Conservation (phyloP, 164 flowering plant species). For the Sedum album region DNA sequence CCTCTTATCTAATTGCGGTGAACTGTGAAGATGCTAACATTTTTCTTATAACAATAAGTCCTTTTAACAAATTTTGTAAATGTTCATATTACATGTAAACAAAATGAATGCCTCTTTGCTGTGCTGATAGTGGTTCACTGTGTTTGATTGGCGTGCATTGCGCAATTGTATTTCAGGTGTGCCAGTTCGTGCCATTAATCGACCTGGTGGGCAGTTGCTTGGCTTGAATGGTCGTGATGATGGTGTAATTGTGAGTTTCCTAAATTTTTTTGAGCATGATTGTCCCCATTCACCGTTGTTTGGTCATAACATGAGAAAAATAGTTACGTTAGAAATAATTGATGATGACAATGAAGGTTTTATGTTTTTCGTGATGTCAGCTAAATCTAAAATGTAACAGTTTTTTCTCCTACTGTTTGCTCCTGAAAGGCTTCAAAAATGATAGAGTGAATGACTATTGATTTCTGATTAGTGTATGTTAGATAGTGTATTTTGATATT, state of each 20-base stretch:
- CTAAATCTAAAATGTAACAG: background rate
- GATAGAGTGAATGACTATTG: background rate
- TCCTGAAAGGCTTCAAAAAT: background rate
- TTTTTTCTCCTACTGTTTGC: background rate
- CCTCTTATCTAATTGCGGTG: background rate
- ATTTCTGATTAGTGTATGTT: background rate
- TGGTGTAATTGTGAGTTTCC: slow-evolving; percentile 75
- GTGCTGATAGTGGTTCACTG: background rate
- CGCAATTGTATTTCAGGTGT: slow-evolving; percentile 36
- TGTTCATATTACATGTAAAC: too few species aligned
- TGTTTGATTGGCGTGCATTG: background rate
- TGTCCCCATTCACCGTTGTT: background rate
- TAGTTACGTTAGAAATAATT: background rate
- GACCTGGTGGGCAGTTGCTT: slow-evolving; percentile 86
- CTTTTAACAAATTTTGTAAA: background rate
- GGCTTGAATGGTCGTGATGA: slow-evolving; percentile 99
- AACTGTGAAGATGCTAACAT: background rate
- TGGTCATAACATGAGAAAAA: background rate
- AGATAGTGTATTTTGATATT: too few species aligned
- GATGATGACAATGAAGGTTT: background rate
- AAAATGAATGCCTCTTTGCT: too few species aligned
- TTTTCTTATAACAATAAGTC: too few species aligned
- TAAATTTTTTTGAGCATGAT: background rate
- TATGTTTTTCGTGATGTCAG: background rate
- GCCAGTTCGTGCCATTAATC: slow-evolving; percentile 70